Percentiles rank a stretch among this genome's conserved stretches.
phyloP scores from a whole-genome alignment of 768 basidiomycete species.

The Panaeolus cyanescens region DNA sequence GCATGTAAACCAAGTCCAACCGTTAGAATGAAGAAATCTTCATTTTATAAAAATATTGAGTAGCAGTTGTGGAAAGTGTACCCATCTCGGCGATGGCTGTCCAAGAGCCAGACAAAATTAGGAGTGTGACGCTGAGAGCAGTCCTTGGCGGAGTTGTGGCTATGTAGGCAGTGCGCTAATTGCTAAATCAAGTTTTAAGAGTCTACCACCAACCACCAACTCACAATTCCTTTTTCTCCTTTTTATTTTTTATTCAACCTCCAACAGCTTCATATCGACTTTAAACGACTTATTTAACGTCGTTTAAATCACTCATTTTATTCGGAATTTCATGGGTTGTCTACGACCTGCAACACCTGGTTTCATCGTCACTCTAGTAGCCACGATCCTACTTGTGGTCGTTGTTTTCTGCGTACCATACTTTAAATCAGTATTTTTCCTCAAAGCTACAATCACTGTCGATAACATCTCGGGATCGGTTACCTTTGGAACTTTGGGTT shows the following conservation, averaged over 20 bases:
- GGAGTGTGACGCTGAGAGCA: not conserved
- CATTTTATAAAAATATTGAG: not conserved
- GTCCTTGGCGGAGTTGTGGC: not conserved
- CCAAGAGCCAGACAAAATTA: not conserved
- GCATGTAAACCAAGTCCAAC: not conserved
- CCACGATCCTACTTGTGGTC: slow-evolving; percentile 76
- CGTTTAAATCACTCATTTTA: not conserved
- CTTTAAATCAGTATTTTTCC: slow-evolving; percentile 88
- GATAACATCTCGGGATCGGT: slow-evolving; percentile 57
- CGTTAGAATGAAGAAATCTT: not conserved
- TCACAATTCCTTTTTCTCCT: not conserved
- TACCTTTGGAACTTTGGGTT: slow-evolving; percentile 89
- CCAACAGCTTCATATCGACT: not conserved
- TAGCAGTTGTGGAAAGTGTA: not conserved
- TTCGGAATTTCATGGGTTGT: slow-evolving; percentile 46
- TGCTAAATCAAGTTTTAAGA: slow-evolving; percentile 2
- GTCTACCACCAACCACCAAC: not conserved
- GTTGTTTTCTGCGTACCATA: slow-evolving; percentile 91
- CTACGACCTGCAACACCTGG: slow-evolving; percentile 90
- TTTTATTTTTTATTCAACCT: not conserved
- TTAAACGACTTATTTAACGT: not conserved
- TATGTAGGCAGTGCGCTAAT: not conserved
- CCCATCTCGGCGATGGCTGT: not conserved
- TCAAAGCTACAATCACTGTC: slow-evolving; percentile 65
- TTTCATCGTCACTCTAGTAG: slow-evolving; percentile 79